Evolutionary conservation across 768 basidiomycete species (phyloP).

Genomic region (Pleurotus cornucopiae): DNA sequence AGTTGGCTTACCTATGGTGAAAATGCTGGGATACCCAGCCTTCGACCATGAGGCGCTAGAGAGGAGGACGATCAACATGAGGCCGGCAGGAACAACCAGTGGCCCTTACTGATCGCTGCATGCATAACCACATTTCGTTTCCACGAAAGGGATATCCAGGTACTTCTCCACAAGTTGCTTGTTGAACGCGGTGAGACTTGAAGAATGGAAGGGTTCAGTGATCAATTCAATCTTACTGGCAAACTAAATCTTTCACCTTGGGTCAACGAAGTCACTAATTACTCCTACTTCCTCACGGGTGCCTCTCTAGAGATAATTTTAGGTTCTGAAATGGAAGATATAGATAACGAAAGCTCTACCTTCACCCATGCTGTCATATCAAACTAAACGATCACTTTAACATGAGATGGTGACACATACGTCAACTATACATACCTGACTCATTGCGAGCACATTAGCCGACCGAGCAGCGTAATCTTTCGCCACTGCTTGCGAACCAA

Average conservation of each 20-base stretch:
- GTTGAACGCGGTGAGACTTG: slow-evolving; percentile 77
- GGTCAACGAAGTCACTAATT: slow-evolving; percentile 80
- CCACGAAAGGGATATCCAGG: slow-evolving; percentile 78
- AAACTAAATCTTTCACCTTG: slow-evolving; percentile 32
- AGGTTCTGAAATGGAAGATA: slow-evolving; percentile 12
- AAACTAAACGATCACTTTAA: slow-evolving; percentile 40
- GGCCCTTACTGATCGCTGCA: slow-evolving; percentile 83
- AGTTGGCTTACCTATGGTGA: slow-evolving; percentile 65
- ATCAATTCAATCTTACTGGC: slow-evolving; percentile 4
- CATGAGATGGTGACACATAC: not conserved
- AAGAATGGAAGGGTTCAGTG: slow-evolving; percentile 11
- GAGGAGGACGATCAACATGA: slow-evolving; percentile 21
- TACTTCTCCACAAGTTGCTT: slow-evolving; percentile 74
- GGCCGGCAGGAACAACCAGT: slow-evolving; percentile 23
- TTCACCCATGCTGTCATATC: slow-evolving; percentile 97
- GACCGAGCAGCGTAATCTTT: slow-evolving; percentile 59
- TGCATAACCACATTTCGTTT: slow-evolving; percentile 89
- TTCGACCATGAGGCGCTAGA: slow-evolving; percentile 73
- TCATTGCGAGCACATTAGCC: slow-evolving; percentile 76
- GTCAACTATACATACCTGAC: slow-evolving; percentile 48
- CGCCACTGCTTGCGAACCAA: slow-evolving; percentile 90
- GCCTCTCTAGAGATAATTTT: slow-evolving; percentile 39
- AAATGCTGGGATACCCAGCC: slow-evolving; percentile 81
- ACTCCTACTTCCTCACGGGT: slow-evolving; percentile 77
- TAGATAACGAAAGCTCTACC: slow-evolving; percentile 34